Evolutionary conservation across 352 stramenopile genomes (phyloP), one percentile per base, ranked within the genome.

Genomic region (Aphanomyces stellatus): DNA sequence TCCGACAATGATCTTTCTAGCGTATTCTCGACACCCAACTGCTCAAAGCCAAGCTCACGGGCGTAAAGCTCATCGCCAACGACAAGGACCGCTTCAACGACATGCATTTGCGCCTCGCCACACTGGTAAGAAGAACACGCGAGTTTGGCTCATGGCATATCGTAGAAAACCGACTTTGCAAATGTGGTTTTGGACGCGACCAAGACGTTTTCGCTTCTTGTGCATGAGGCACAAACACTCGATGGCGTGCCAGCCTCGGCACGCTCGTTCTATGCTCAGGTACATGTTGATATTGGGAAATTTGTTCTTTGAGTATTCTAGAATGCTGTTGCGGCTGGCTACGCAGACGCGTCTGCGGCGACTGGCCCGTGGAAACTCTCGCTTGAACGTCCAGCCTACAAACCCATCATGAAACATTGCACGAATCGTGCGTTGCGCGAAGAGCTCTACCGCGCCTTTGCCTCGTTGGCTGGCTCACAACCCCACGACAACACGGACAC

Each of bases 131-230:
- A 46, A 19, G n/a, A 19, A 2, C 1, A n/a, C n/a, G 11, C 37
- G 11, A 0, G 11, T 46, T 46, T 11, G n/a, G 11, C 37, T 11
- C n/a, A 46, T n/a, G 37, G 13, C 37, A 19, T 46, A 46, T 46
- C 11, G n/a, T 46, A 93, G 85, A 95, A 82, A 34, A 98, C 90
- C 40, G 96, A 95, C 53, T 99, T 99, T 62, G 91, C 81, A 34
- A 98, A 98, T 69, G 99, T 99, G 75, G 78, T 99, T 34, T 81
- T 99, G 42, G 96, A 99, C 73, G 90, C 91, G 1, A 99, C 96
- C 30, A 99, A 99, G 76, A 81, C 83, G 17, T 99, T 96, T 71
- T 85, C 85, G 31, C 76, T 98, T 22, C 80, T 80, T n/a, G 75
- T 98, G 13, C 90, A 83, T 0, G 82, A 98, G 68, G 80, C 87